These are phyloP conservation scores for Fusarium nematophilum DNA, from an alignment of 2,329 filamentous ascomycete genomes.

Conservation along the genomic window DNA sequence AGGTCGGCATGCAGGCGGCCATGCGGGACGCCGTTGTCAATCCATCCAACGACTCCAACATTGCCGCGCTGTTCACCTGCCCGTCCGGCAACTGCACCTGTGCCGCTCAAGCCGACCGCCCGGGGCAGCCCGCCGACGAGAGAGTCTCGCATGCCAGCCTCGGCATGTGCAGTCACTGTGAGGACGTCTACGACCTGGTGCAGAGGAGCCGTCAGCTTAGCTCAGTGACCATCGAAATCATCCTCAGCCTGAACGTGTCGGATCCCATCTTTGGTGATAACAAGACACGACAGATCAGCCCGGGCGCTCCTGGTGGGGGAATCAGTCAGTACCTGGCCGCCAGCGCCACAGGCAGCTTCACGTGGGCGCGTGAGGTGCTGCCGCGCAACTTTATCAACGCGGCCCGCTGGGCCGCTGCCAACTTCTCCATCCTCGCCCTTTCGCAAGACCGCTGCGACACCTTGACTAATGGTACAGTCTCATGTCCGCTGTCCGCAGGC, in stretches of 20 bases:
- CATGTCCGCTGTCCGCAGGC: background rate
- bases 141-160: conserved; percentile 6
- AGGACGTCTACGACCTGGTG: background rate
- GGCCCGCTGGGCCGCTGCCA: conserved; percentile 1
- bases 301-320: too few relatives aligned
- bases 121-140: background rate
- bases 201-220: background rate
- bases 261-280: too few relatives aligned
- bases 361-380: conserved; percentile 2
- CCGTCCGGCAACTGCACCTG: conserved; percentile 5
- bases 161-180: conserved; percentile 13
- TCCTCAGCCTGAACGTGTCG: background rate
- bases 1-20: background rate
- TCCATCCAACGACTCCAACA: conserved; percentile 7
- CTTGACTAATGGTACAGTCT: background rate
- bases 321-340: background rate
- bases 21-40: conserved; percentile 13
- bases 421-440: conserved; percentile 3
- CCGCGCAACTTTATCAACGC: background rate
- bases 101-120: background rate
- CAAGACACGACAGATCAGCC: too few relatives aligned
- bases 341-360: background rate
- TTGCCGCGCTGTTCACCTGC: background rate
- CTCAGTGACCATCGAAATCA: background rate
- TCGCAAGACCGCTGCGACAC: conserved; percentile 8